Evolutionary conservation across 169 alveolate genomes (phyloP), one percentile per base, ranked within the genome.

Genomic region (Babesia caballi): DNA sequence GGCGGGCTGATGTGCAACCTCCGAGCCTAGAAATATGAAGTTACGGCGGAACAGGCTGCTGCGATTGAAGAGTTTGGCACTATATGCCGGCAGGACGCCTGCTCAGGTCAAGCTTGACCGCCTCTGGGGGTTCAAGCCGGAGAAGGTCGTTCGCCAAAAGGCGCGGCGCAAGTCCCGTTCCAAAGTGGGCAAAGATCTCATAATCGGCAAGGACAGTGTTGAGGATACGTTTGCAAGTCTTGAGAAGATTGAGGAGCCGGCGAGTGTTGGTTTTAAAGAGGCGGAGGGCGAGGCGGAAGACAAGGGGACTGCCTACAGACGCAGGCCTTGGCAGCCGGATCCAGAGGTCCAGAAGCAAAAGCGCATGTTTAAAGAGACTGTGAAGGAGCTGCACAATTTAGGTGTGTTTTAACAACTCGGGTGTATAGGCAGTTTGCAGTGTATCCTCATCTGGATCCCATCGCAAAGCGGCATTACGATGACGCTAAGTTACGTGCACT

Each of bases 361-460:
- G 36, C 44, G 49, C n/a, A 40, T 47, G 9, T 78, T 78, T 28
- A 78, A 78, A 40, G 76, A 78, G 28, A 33, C 87, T 0, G 87
- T 78, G 15, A 78, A 78, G 17, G 83, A 78, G 0, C 17, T 78
- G n/a, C 72, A 57, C 14, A 68, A 57, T 17, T 42, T 78, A 25
- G 82, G 87, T 78, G 57, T 21, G 53, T 66, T 6, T 15, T 25
- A 2, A 15, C 12, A 35, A 19, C 21, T 11, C 3, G 0, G 2
- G 14, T 8, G 17, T 15, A 11, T 19, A 7, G 9, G 46, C n/a
- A 14, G 3, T 1, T 35, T 44, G 19, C 69, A 81, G 88, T 81
- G 27, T 81, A 81, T 54, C 88, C 88, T 9, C 88, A 71, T 32
- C 41, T 81, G 67, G 84, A 81, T 54, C 78, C 83, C 7, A 69